Percentiles rank a stretch among this genome's conserved stretches.
These are phyloP conservation scores for Durio zibethinus DNA, from an alignment of 345 rosid species.

Conservation along the genomic window DNA sequence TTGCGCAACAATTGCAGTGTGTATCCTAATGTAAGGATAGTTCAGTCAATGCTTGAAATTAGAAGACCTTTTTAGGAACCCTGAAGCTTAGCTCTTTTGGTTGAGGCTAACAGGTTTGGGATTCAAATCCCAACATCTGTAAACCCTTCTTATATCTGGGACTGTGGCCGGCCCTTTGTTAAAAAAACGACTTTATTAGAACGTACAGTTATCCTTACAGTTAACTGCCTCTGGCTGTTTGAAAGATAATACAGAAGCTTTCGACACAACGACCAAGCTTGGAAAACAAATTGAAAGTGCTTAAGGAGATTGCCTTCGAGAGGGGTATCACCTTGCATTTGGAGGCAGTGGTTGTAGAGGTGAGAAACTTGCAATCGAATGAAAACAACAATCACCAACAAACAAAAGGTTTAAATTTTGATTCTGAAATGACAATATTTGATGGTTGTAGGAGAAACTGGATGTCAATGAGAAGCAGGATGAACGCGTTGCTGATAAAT, in stretches of 20 bases:
- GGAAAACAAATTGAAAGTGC: slow-evolving; percentile 36
- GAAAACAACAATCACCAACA: not conserved
- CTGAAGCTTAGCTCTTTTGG: too few relatives aligned
- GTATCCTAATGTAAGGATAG: slow-evolving; percentile 35
- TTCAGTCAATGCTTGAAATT: not conserved
- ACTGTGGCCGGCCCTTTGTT: too few relatives aligned
- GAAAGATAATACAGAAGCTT: slow-evolving; percentile 46
- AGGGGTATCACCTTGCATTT: slow-evolving; percentile 31
- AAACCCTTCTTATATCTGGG: too few relatives aligned
- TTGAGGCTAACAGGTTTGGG: too few relatives aligned
- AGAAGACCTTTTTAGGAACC: too few relatives aligned
- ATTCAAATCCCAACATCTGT: too few relatives aligned
- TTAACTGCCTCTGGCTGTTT: not conserved
- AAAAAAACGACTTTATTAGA: not conserved
- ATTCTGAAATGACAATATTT: not conserved
- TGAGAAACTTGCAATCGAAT: not conserved
- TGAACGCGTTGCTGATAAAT: not conserved
- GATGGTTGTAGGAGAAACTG: slow-evolving; percentile 27
- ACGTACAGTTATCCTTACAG: not conserved
- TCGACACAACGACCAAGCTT: slow-evolving; percentile 33
- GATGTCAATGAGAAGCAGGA: not conserved
- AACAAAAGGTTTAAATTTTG: not conserved
- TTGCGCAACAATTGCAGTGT: slow-evolving; percentile 38
- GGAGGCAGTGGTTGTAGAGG: slow-evolving; percentile 19
- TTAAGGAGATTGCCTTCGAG: slow-evolving; percentile 36